A percentile compares a stretch with the other conserved stretches of the same genome.
phyloP scores from a whole-genome alignment of 805 yeast species.

The Komagataella pastoris region DNA sequence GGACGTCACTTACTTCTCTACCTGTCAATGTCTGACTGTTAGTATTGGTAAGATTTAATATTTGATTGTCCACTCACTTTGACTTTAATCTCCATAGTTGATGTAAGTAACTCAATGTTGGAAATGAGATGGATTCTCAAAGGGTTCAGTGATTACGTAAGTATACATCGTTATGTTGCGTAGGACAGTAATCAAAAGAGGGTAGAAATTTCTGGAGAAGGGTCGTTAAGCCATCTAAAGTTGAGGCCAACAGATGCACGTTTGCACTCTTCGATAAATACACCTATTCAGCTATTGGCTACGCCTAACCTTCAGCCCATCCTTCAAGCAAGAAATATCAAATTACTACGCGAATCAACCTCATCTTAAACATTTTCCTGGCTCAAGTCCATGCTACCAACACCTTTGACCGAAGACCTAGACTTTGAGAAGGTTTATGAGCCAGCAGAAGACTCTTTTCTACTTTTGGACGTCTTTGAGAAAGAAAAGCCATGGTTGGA shows the following conservation, averaged over 20 bases:
- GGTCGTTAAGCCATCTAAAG: background rate
- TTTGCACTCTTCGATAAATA: background rate
- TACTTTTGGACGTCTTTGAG: slow-evolving; percentile 73
- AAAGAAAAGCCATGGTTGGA: slow-evolving; percentile 26
- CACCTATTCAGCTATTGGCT: background rate
- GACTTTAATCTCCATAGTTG: slow-evolving; percentile 51
- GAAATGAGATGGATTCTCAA: background rate
- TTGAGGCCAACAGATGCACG: background rate
- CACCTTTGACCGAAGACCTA: slow-evolving; percentile 45
- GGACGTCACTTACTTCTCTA: slow-evolving; percentile 37
- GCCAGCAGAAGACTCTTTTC: slow-evolving; percentile 88
- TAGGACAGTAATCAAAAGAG: background rate
- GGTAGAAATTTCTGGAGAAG: background rate
- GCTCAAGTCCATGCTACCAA: slow-evolving; percentile 50
- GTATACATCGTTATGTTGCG: background rate
- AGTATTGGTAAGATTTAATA: background rate
- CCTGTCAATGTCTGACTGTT: slow-evolving; percentile 53
- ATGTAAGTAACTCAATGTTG: background rate
- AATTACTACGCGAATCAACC: background rate
- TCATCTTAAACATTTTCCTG: background rate
- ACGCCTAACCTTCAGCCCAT: too few species aligned
- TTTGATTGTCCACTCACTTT: slow-evolving; percentile 24
- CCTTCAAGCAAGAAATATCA: background rate
- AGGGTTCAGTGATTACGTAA: background rate
- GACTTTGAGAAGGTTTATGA: slow-evolving; percentile 76